Conservation (phyloP, 2,329 filamentous ascomycete genomes). For the Colletotrichum australisinense region DNA sequence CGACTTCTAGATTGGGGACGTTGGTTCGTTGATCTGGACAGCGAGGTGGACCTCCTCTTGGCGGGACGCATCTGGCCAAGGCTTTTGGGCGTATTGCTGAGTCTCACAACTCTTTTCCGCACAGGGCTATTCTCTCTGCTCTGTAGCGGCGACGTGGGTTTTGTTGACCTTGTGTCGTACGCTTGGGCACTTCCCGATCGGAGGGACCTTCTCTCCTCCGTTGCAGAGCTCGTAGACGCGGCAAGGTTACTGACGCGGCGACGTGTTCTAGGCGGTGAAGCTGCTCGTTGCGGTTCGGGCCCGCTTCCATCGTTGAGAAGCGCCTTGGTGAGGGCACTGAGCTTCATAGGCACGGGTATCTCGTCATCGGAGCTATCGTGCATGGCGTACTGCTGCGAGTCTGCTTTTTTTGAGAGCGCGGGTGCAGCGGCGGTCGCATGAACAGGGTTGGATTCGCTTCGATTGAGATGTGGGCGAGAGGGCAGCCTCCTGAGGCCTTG, state of each 20-base stretch:
- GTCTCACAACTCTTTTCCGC: constrained; percentile 67
- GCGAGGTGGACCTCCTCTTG: constrained; percentile 63
- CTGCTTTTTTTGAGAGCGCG: constrained; percentile 43
- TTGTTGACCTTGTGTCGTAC: constrained; percentile 49
- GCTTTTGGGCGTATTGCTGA: constrained; percentile 63
- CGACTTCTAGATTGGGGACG: constrained; percentile 49
- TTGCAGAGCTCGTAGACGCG: constrained; percentile 54
- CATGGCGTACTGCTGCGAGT: constrained; percentile 61
- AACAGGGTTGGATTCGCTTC: constrained; percentile 58
- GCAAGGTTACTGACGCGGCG: constrained; percentile 61
- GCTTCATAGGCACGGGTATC: constrained; percentile 89
- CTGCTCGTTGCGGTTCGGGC: constrained; percentile 54
- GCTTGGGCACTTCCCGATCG: constrained; percentile 61
- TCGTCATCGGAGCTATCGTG: constrained; percentile 96
- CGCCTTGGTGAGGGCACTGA: constrained; percentile 92
- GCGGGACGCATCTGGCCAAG: constrained; percentile 52
- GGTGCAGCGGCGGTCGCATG: constrained; percentile 39
- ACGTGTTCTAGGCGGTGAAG: constrained; percentile 60
- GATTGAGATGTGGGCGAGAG: constrained; percentile 57
- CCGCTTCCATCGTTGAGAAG: constrained; percentile 75
- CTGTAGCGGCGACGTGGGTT: constrained; percentile 55
- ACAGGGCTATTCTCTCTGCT: constrained; percentile 64
- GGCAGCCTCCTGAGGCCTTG: constrained; percentile 64
- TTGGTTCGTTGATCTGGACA: constrained; percentile 50
- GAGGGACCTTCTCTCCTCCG: constrained; percentile 57